A percentile compares a stretch with the other conserved stretches of the same genome.
These are phyloP conservation scores for Pugionium cornutum DNA, from an alignment of 345 rosid genomes.

Conservation along the genomic window DNA sequence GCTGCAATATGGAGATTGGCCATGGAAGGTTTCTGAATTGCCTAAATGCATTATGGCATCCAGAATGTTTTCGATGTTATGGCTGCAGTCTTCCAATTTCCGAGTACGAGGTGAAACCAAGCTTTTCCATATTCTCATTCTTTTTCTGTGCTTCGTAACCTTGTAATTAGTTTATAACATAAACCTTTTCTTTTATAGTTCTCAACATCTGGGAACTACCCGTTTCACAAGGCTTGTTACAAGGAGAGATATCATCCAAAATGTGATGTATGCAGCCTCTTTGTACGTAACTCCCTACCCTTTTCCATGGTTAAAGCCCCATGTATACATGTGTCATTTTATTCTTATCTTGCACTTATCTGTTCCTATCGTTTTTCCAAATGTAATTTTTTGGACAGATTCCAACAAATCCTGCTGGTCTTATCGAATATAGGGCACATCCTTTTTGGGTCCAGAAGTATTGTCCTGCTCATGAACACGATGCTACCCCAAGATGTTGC, in stretches of 20 bases:
- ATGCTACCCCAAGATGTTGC: slow-evolving; percentile 92
- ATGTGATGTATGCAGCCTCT: slow-evolving; percentile 91
- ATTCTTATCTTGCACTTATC: slow-evolving; percentile 25
- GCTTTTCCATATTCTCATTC: slow-evolving; percentile 6
- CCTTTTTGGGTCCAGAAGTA: slow-evolving; percentile 98
- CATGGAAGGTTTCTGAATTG: slow-evolving; percentile 85
- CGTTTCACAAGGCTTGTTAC: slow-evolving; percentile 86
- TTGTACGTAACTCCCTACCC: slow-evolving; percentile 54
- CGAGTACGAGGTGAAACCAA: slow-evolving; percentile 73
- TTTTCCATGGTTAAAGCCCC: slow-evolving; percentile 11
- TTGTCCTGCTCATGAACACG: slow-evolving; percentile 92
- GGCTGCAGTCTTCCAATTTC: slow-evolving; percentile 82
- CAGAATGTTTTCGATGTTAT: slow-evolving; percentile 85
- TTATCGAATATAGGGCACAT: slow-evolving; percentile 97
- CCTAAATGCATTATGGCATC: slow-evolving; percentile 88
- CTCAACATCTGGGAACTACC: slow-evolving; percentile 77
- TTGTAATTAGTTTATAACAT: background rate
- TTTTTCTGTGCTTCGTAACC: slow-evolving; percentile 11
- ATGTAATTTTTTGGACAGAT: slow-evolving; percentile 61
- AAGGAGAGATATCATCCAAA: slow-evolving; percentile 88
- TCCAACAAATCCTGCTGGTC: slow-evolving; percentile 88
- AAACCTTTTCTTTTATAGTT: slow-evolving; percentile 49
- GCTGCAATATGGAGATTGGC: slow-evolving; percentile 89
- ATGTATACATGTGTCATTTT: background rate
- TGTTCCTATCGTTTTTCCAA: slow-evolving; percentile 32